Conservation (phyloP, 768 basidiomycete genomes). For the Boletus rufocinnamomeus region DNA sequence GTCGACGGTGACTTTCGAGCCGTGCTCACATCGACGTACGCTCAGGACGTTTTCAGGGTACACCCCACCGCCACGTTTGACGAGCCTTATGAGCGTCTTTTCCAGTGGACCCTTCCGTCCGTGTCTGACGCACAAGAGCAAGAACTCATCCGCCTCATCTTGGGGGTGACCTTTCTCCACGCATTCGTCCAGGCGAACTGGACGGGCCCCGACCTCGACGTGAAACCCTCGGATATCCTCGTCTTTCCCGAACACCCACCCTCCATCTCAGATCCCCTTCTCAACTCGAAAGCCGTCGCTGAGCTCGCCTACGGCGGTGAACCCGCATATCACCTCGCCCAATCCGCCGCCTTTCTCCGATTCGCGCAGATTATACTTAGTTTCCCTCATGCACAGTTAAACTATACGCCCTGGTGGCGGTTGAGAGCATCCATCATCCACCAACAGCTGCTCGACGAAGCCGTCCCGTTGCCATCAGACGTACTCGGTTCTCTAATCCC, state of each 20-base stretch:
- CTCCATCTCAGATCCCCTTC: conserved; percentile 43
- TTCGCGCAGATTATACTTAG: conserved; percentile 72
- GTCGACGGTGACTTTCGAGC: conserved; percentile 60
- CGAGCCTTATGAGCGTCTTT: conserved; percentile 41
- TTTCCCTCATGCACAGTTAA: conserved; percentile 48
- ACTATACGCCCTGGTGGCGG: conserved; percentile 76
- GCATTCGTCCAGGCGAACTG: conserved; percentile 93
- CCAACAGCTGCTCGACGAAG: conserved; percentile 77
- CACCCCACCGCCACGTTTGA: conserved; percentile 36
- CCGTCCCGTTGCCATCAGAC: conserved; percentile 57
- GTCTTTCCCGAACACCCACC: conserved; percentile 35
- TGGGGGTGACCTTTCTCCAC: conserved; percentile 82
- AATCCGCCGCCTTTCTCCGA: conserved; percentile 66
- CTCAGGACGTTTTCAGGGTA: conserved; percentile 42
- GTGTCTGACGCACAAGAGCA: conserved; percentile 40
- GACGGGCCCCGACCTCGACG: conserved; percentile 87
- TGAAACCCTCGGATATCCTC: conserved; percentile 47
- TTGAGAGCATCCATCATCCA: conserved; percentile 74
- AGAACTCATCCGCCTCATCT: conserved; percentile 58
- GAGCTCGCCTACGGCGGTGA: conserved; percentile 86
- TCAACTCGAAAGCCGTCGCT: conserved; percentile 68
- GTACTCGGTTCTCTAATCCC: conserved; percentile 44
- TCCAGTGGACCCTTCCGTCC: conserved; percentile 34
- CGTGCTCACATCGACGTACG: conserved; percentile 49
- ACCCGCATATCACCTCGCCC: conserved; percentile 91